These are phyloP conservation scores for Smallanthus sonchifolius DNA, from an alignment of 129 eudicot genomes.

Conservation along the genomic window DNA sequence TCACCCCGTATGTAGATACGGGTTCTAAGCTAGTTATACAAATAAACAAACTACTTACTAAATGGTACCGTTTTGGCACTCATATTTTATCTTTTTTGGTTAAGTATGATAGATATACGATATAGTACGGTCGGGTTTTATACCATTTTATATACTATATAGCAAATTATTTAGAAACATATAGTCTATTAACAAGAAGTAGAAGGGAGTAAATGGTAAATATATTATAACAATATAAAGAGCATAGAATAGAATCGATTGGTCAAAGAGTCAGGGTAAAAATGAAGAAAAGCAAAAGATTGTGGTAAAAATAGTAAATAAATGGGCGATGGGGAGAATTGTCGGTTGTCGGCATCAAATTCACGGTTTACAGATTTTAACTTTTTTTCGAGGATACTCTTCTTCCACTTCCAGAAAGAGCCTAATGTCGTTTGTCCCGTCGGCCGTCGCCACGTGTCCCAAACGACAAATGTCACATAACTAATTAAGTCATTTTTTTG, in stretches of 20 bases:
- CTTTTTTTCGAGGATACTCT: neutral
- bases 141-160: neutral
- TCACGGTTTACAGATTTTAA: slow-evolving; percentile 6
- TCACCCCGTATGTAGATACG: too few relatives aligned
- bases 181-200: neutral
- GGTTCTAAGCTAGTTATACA: neutral
- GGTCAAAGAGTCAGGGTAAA: slow-evolving; percentile 4
- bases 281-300: neutral
- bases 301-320: slow-evolving; percentile 16
- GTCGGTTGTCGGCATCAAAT: slow-evolving; percentile 24
- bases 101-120: too few relatives aligned
- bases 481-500: neutral
- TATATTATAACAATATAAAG: neutral
- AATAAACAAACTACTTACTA: neutral
- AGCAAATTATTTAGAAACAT: neutral
- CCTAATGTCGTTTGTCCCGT: neutral
- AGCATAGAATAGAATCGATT: neutral
- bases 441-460: neutral
- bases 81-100: too few relatives aligned
- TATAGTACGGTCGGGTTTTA: neutral
- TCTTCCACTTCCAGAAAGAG: neutral
- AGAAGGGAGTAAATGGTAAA: neutral
- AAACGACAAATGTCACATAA: neutral
- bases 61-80: neutral
- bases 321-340: neutral